Percentiles rank a stretch among this genome's conserved stretches.
Conservation (phyloP, 441 rosid genomes). For the Aleurites moluccanus region DNA sequence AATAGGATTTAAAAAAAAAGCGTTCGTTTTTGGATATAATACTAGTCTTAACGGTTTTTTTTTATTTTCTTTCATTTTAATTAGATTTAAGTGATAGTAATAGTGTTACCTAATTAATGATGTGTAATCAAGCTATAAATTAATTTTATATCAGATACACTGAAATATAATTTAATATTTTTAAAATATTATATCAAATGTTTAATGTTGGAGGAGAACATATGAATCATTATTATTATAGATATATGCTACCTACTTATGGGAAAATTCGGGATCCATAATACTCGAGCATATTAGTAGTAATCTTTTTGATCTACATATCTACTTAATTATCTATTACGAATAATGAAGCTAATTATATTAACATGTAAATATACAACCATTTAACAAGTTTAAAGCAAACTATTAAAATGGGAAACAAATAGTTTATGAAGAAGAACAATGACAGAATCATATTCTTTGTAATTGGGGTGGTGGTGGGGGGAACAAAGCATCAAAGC, state of each 20-base stretch:
- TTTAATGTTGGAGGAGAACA: no score
- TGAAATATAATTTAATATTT: no score
- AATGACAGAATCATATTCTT: slow-evolving; percentile 15
- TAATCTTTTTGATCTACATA: no score
- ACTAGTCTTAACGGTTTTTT: no score
- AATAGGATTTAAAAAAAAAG: background rate
- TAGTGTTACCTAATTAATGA: background rate
- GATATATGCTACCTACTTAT: background rate
- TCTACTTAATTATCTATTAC: no score
- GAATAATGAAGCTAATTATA: background rate
- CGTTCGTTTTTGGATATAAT: no score
- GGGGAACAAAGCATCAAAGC: slow-evolving; percentile 19
- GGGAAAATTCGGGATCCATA: background rate
- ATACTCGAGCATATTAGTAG: background rate
- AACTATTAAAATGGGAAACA: background rate
- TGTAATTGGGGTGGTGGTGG: background rate
- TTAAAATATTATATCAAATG: no score
- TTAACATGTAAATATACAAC: background rate
- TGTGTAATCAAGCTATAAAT: background rate
- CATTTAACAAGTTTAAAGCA: background rate
- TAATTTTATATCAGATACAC: no score
- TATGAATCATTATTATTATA: no score
- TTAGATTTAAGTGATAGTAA: background rate
- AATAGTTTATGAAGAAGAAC: background rate
- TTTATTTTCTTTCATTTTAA: no score